phyloP scores from a whole-genome alignment of 2,329 filamentous ascomycete genomes.

The Colletotrichum truncatum region DNA sequence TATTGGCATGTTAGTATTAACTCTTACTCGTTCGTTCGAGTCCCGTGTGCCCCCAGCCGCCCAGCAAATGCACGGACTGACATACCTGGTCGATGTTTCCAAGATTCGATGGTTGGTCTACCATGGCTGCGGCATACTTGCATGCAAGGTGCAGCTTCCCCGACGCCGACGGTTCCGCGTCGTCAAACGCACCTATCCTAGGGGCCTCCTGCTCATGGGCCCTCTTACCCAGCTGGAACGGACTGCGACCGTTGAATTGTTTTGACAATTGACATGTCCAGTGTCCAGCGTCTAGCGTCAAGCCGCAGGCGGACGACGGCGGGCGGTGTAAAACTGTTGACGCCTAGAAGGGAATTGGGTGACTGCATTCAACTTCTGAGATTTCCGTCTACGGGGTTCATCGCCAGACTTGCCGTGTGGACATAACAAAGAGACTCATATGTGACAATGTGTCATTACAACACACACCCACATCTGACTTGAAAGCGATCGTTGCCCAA shows the following conservation, averaged over 20 bases:
- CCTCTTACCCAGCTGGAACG: background rate
- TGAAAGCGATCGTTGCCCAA: constrained; percentile 7
- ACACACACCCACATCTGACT: background rate
- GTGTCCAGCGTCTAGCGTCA: too few species aligned
- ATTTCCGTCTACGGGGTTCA: background rate
- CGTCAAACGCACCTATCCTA: constrained; percentile 8
- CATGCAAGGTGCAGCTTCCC: constrained; percentile 14
- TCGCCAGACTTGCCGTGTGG: constrained; percentile 7
- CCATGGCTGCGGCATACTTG: constrained; percentile 22
- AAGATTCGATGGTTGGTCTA: constrained; percentile 21
- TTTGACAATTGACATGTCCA: constrained; percentile 5
- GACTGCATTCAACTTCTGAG: background rate
- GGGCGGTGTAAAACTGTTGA: background rate
- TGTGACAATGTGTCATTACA: background rate
- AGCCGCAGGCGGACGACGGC: too few species aligned
- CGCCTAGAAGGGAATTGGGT: background rate
- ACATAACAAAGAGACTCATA: background rate
- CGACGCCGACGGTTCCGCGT: constrained; percentile 18
- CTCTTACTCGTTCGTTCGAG: background rate
- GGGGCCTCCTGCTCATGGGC: background rate
- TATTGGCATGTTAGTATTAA: background rate
- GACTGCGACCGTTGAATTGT: background rate
- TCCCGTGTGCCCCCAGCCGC: constrained; percentile 18
- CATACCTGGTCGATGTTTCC: constrained; percentile 8
- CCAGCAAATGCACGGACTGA: constrained; percentile 16